Evolutionary conservation across 805 yeast genomes (phyloP), one percentile per base, ranked within the genome.

Genomic region (Citeromyces matritensis): DNA sequence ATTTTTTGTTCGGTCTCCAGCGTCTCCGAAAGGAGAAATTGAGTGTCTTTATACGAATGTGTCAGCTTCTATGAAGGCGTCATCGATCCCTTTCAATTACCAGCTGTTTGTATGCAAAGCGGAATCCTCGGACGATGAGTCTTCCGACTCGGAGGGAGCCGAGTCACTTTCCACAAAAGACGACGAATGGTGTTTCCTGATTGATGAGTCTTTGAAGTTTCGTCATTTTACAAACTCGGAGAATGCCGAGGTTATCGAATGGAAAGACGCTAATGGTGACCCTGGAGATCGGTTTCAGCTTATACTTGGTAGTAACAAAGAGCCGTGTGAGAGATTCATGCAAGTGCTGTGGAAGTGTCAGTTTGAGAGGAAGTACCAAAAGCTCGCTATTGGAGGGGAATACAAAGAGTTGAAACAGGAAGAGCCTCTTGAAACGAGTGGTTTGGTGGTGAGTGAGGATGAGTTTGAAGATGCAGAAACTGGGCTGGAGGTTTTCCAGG

Each of bases 181-280:
- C 10, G 91, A 80, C 44, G 86, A 84, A 44, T 71, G 86, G 68
- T 57, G 67, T 10, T 86, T 80, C 43, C 55, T 73, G 23, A 65
- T 91, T 21, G 71, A 70, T 39, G 71, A 69, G 37, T 66, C 66
- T 3, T 55, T 88, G 34, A 56, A 63, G 26, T 58, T 86, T 31
- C 62, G 70, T 36, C 61, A 67, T 35, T 60, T 59, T 35, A 59
- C 66, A 35, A 65, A 66, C 33, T 51, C 58, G 26, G 68, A 70
- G 24, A 80, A 76, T 1, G 56, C 65, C 4, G 55, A 61, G 26
- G 71, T 75, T 2, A 65, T 88, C 17, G 60, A 77, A 0, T 88
- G 97, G 97, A 62, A 57, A 9, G 95, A 91, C 49, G 47, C 72
- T 24, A 73, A 73, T 28, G 95, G 95, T n/a, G 95, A 86, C 43